Conservation (phyloP, 768 basidiomycete species). For the Podaxis rugospora region DNA sequence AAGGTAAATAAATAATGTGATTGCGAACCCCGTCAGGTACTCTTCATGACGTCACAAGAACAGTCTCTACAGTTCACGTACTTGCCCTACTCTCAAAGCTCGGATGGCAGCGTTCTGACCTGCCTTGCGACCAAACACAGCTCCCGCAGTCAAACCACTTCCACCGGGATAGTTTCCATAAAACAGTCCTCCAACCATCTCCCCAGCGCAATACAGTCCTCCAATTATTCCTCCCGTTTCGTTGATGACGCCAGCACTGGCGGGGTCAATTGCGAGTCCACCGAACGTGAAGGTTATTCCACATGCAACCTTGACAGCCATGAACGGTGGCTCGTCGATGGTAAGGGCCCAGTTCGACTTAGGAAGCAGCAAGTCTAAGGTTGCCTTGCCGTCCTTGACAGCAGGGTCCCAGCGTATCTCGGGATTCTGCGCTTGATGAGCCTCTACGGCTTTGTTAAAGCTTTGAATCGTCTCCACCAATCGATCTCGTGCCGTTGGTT, state of each 20-base stretch:
- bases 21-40: background rate
- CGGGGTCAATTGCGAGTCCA: conserved; percentile 55
- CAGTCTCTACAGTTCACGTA: conserved; percentile 6
- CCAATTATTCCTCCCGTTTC: conserved; percentile 37
- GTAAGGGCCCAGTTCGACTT: conserved; percentile 71
- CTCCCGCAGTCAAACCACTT: conserved; percentile 59
- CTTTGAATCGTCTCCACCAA: conserved; percentile 43
- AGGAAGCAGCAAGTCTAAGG: conserved; percentile 40
- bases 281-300: conserved; percentile 76
- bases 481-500: conserved; percentile 23
- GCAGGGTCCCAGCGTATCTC: conserved; percentile 52
- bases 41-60: conserved; percentile 12
- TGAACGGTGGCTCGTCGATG: conserved; percentile 47
- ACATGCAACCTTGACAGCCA: conserved; percentile 66
- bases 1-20: background rate
- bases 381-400: conserved; percentile 57
- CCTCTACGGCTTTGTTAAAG: conserved; percentile 48
- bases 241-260: conserved; percentile 47
- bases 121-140: conserved; percentile 60
- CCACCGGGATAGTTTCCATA: conserved; percentile 68
- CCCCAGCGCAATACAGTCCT: conserved; percentile 63
- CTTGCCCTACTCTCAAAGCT: conserved; percentile 4
- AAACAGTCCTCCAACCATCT: conserved; percentile 65
- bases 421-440: conserved; percentile 30
- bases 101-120: conserved; percentile 39